Base-by-base conservation (phyloP, 2,329 filamentous ascomycete species). In the Pseudogymnoascus sp. region DNA sequence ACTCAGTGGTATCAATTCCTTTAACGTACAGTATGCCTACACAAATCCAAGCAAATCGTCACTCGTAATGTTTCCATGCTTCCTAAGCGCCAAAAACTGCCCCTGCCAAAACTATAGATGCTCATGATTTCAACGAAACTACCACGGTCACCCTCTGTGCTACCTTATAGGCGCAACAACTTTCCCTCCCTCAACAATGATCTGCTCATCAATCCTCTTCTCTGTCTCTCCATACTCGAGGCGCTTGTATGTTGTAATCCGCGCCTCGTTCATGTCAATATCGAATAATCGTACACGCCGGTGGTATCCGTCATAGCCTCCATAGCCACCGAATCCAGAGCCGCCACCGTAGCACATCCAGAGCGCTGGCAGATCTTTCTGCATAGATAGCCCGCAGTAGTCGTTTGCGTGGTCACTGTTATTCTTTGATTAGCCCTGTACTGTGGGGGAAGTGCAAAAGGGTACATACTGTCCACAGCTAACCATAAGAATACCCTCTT, bases 311-410 rank as follows among this genome's bases (percentile, higher is more conserved):
- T 86, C 87, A 71, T 97, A 97, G 5, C 93, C 92, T 18, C 89
- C 94, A 71, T 99, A 99, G 0, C 94, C 94, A 61, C 94, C 94
- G 68, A 99, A 96, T 1, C 94, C 94, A 28, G 86, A 84, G 25
- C 89, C 94, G 33, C 94, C 94, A 7, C 87, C 93, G 74, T 97
- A 97, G 78, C 94, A 99, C 92, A 99, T 96, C 94, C 94, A 99
- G 2, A 97, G 77, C 30, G 87, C 82, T 0, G 88, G 86, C n/a
- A 78, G 74, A 20, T 76, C 63, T 11, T 47, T 39, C 7, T 65
- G 58, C 38, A 62, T 65, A 20, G 67, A 85, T 7, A 97, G 80
- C 65, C 89, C 86, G 73, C 94, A 99, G 73, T 97, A 97, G 71
- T 99, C 94, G 71, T 99, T 99, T 66, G 89, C 93, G 71, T 99